Evolutionary conservation across 1,284 basidiomycete genomes (phyloP), one percentile per base, ranked within the genome.

Genomic region (Moesziomyces aphidis): DNA sequence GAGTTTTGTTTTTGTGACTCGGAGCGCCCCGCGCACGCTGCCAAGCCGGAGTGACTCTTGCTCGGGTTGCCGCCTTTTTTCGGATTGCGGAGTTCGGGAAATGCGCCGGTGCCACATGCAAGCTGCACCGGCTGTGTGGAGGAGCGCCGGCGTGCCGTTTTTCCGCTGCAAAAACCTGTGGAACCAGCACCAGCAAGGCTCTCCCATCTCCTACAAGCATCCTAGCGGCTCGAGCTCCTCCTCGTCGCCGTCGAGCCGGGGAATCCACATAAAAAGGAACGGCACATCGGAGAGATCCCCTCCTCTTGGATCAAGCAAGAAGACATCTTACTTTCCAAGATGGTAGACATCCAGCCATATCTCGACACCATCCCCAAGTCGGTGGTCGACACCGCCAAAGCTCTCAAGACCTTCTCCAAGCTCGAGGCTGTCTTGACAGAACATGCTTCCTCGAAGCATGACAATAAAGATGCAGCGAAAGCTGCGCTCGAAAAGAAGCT

Each of bases 321-420:
- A 9, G 6, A 31, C 36, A 50, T 34, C 26, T 19, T 2, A 22
- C 23, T 22, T 11, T 13, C 50, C 54, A 47, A 47, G 31, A 44
- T 22, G 15, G 13, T 21, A 22, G 28, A 73, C 47, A 74, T 74
- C 45, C 31, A 59, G 10, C 56, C 59, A 1, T 64, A 61, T 24
- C 50, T 75, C 22, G 22, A 36, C 21, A 61, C 26, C 1, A 71
- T 75, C 28, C 67, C 67, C 11, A 53, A 59, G 21, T 49, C 73
- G 8, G 63, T 71, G 91, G 1, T 76, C 15, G 61, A 61, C 21
- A 72, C 72, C 15, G 28, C 65, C 5, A 63, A 58, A 36, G 71
- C 68, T 15, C 70, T 79, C 60, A 74, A 70, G 59, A 72, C 71
- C 43, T 73, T 53, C n/a, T 48, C 67, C 9, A 71, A 79, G 59